These are phyloP conservation scores for Dendrocalamus sinicus DNA, from an alignment of 176 grass and related monocot species.

Conservation along the genomic window DNA sequence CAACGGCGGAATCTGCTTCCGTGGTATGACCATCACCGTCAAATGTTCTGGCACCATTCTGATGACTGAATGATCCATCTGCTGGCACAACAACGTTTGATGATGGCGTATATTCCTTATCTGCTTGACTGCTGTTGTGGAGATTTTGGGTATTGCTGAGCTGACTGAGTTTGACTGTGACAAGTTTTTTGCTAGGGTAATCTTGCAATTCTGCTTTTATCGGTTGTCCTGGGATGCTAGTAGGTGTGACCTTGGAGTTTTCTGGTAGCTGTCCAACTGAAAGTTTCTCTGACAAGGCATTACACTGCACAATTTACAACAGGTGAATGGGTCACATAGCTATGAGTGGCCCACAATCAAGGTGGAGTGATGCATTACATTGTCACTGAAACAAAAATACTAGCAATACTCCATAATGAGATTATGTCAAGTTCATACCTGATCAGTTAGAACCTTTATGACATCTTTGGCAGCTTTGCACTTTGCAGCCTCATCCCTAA, in stretches of 20 bases:
- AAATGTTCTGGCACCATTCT: conserved; percentile 36
- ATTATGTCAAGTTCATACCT: conserved; percentile 53
- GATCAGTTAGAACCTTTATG: conserved; percentile 77
- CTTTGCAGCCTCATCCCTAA: conserved; percentile 88
- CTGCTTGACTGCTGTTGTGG: background rate
- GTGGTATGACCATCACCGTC: conserved; percentile 23
- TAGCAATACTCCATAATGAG: conserved; percentile 18
- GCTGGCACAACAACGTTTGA: background rate
- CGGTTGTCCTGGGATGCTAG: background rate
- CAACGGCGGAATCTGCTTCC: background rate
- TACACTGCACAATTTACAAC: conserved; percentile 56
- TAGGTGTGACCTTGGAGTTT: conserved; percentile 31
- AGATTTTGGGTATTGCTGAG: conserved; percentile 5
- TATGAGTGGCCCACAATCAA: background rate
- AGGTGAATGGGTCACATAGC: background rate
- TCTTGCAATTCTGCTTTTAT: conserved; percentile 20
- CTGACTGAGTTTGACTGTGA: background rate
- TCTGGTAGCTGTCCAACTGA: conserved; percentile 22
- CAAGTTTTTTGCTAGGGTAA: conserved; percentile 4
- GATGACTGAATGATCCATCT: conserved; percentile 33
- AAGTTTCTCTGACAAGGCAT: conserved; percentile 63
- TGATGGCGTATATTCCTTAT: conserved; percentile 4
- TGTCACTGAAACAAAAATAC: background rate
- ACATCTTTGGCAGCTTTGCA: conserved; percentile 80
- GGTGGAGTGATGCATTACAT: background rate